Conservation (phyloP, 768 basidiomycete genomes). For the Agaricus subrufescens region DNA sequence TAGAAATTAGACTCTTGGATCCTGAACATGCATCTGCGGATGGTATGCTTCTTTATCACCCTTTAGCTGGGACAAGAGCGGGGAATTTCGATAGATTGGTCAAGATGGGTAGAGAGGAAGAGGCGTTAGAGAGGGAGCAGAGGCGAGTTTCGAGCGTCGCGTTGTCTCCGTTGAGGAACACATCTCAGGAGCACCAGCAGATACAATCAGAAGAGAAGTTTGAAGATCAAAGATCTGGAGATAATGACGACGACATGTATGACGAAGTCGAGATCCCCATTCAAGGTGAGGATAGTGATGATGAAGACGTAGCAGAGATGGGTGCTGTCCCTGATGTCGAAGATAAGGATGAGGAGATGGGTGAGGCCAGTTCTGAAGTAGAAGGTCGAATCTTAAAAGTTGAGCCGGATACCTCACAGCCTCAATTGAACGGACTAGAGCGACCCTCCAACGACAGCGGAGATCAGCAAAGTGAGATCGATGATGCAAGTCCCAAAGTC, state of each 20-base stretch:
- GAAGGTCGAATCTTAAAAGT: neutral
- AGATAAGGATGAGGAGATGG: neutral
- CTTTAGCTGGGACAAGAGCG: conserved; percentile 14
- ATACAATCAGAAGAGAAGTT: neutral
- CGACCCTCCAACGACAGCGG: neutral
- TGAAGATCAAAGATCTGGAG: neutral
- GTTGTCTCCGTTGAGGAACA: conserved; percentile 9
- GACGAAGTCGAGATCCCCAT: conserved; percentile 5
- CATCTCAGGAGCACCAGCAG: conserved; percentile 11
- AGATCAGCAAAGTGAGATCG: conserved; percentile 1
- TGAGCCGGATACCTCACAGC: neutral
- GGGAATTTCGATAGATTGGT: conserved; percentile 24
- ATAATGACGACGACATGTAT: neutral
- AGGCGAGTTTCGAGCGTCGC: conserved; percentile 25
- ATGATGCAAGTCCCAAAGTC: neutral
- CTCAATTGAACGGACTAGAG: neutral
- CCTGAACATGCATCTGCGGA: neutral
- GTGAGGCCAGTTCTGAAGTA: neutral
- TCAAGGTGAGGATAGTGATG: neutral
- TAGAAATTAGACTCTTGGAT: conserved; percentile 19
- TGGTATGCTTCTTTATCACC: conserved; percentile 19
- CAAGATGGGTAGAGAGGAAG: conserved; percentile 28
- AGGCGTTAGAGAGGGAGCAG: conserved; percentile 30
- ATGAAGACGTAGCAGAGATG: neutral
- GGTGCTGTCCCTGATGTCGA: neutral